Conservation (phyloP, 2,329 filamentous ascomycete genomes). For the Penicillium palitans region DNA sequence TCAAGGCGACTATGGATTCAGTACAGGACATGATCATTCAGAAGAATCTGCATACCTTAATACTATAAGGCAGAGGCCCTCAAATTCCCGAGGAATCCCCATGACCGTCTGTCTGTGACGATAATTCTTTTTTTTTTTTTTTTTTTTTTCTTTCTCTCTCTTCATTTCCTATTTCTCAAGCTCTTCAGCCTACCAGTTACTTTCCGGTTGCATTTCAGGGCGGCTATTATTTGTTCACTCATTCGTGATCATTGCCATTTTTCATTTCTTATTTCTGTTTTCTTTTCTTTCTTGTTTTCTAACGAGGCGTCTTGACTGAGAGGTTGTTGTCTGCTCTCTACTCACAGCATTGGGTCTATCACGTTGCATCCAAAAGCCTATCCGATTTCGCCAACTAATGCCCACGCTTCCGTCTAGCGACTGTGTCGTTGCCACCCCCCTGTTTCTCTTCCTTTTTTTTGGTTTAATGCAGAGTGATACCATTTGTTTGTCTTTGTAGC, state of each 20-base stretch:
- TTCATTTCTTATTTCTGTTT: constrained; percentile 3
- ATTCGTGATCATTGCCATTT: constrained; percentile 9
- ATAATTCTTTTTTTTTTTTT: constrained; percentile 18
- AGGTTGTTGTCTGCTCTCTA: constrained; percentile 20
- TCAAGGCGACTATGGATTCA: constrained; percentile 83
- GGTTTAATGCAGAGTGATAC: constrained; percentile 39
- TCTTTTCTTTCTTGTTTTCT: constrained; percentile 16
- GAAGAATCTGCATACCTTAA: constrained; percentile 76
- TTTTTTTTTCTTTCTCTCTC: constrained; percentile 12
- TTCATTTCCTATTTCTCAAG: constrained; percentile 17
- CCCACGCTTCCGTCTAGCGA: constrained; percentile 29
- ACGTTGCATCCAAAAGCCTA: constrained; percentile 28
- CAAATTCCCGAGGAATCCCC: constrained; percentile 17
- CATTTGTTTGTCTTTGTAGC: constrained; percentile 31
- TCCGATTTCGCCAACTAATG: constrained; percentile 22
- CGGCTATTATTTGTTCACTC: constrained; percentile 21
- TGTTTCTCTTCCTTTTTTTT: constrained; percentile 22
- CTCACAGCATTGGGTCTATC: constrained; percentile 21
- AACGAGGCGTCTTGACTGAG: constrained; percentile 25
- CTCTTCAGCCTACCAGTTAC: constrained; percentile 22
- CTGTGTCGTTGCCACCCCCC: constrained; percentile 12
- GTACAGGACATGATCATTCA: constrained; percentile 88
- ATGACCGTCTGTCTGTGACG: constrained; percentile 24
- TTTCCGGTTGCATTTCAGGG: constrained; percentile 30
- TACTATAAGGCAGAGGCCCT: constrained; percentile 53